These are phyloP conservation scores for Carallia brachiata DNA, from an alignment of 345 rosid genomes.

Conservation along the genomic window DNA sequence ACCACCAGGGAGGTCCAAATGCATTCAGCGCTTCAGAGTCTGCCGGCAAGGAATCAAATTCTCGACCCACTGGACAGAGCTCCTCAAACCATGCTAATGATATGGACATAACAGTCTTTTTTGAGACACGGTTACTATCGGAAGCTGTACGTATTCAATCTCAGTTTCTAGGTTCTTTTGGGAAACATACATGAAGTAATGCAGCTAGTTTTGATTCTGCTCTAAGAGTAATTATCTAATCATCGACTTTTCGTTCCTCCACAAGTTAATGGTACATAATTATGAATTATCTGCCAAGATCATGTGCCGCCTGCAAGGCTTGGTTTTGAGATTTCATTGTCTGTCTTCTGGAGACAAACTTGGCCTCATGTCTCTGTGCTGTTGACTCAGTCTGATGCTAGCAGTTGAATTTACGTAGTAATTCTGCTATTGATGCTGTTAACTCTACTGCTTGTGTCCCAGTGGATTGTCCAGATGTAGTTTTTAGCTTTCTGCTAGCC, in stretches of 20 bases:
- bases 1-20: constrained; percentile 38
- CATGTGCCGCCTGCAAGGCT: neutral
- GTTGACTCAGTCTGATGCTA: neutral
- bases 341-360: neutral
- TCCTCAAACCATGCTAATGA: constrained; percentile 62
- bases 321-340: neutral
- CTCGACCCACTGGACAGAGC: constrained; percentile 51
- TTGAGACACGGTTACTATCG: constrained; percentile 67
- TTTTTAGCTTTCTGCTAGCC: too few species aligned
- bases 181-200: neutral
- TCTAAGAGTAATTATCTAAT: neutral
- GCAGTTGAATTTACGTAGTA: neutral
- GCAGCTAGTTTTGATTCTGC: neutral
- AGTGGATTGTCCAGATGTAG: neutral
- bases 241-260: neutral
- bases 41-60: constrained; percentile 34
- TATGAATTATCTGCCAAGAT: neutral
- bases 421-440: neutral
- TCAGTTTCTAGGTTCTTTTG: neutral
- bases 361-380: too few species aligned
- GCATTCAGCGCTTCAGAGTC: constrained; percentile 43
- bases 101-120: constrained; percentile 52
- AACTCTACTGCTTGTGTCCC: too few species aligned
- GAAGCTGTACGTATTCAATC: constrained; percentile 58
- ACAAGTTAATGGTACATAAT: neutral